Conservation (phyloP, 345 rosid species). For the Noccaea bulbosa region DNA sequence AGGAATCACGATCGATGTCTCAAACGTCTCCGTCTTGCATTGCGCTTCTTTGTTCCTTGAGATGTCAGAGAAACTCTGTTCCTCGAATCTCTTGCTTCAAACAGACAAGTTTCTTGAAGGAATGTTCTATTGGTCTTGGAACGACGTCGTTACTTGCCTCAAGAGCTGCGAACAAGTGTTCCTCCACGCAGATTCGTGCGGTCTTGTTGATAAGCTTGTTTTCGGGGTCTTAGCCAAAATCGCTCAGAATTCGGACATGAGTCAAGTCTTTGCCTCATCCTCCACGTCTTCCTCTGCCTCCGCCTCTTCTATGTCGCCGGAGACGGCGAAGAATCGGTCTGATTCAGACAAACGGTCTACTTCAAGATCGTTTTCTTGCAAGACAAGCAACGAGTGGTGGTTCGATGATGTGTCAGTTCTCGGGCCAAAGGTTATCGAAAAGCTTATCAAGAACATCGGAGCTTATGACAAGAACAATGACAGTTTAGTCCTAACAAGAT, state of each 20-base stretch:
- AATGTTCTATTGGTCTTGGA: slow-evolving; percentile 68
- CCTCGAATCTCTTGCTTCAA: slow-evolving; percentile 60
- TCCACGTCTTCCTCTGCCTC: slow-evolving; percentile 58
- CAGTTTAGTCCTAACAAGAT: slow-evolving; percentile 67
- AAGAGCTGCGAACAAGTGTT: slow-evolving; percentile 65
- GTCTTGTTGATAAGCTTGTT: slow-evolving; percentile 58
- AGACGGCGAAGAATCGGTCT: slow-evolving; percentile 40
- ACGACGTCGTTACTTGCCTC: slow-evolving; percentile 56
- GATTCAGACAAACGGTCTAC: slow-evolving; percentile 51
- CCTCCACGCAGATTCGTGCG: slow-evolving; percentile 56
- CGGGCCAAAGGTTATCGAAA: slow-evolving; percentile 56
- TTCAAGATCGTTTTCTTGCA: slow-evolving; percentile 44
- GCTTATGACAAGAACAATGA: slow-evolving; percentile 53
- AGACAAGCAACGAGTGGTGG: slow-evolving; percentile 70
- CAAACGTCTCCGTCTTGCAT: slow-evolving; percentile 60
- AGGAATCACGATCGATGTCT: slow-evolving; percentile 51
- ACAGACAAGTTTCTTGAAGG: slow-evolving; percentile 63
- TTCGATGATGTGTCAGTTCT: slow-evolving; percentile 61
- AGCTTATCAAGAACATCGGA: slow-evolving; percentile 53
- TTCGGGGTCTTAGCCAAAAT: slow-evolving; percentile 60
- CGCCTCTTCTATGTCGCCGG: slow-evolving; percentile 48
- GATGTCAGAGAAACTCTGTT: slow-evolving; percentile 59
- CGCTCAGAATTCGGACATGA: slow-evolving; percentile 58
- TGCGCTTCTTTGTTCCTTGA: slow-evolving; percentile 68
- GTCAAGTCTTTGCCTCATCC: slow-evolving; percentile 43